Percentiles rank a stretch among this genome's conserved stretches.
Evolutionary conservation across 2,329 filamentous ascomycete species (phyloP).

Genomic region (Mollisia scopiformis): DNA sequence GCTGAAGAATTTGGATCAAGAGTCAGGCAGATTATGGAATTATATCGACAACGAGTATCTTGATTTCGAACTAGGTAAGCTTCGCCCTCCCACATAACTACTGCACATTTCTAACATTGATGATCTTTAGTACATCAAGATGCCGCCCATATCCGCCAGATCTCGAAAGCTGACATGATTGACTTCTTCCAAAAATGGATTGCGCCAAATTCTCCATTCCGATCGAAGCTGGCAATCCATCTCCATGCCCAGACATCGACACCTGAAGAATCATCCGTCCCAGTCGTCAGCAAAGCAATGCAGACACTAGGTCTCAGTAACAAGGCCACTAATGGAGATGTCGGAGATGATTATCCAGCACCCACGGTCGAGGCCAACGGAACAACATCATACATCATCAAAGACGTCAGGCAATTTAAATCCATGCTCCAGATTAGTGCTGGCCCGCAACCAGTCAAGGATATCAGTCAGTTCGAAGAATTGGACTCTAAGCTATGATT

Average conservation of each 20-base stretch:
- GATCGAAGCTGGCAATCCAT: conserved; percentile 86
- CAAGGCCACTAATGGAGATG: conserved; percentile 32
- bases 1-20: conserved; percentile 86
- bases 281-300: conserved; percentile 43
- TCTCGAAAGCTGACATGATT: conserved; percentile 80
- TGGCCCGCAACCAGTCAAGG: conserved; percentile 72
- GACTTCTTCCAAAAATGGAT: conserved; percentile 80
- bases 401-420: conserved; percentile 81
- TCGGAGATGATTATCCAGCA: conserved; percentile 35
- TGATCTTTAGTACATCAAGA: conserved; percentile 55
- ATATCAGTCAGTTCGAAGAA: conserved; percentile 85
- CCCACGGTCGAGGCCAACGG: conserved; percentile 43
- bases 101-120: not conserved
- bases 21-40: conserved; percentile 80
- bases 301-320: conserved; percentile 34
- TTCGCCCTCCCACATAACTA: not conserved
- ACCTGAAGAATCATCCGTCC: conserved; percentile 40
- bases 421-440: conserved; percentile 71
- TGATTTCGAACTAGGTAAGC: conserved; percentile 83
- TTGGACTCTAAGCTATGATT: conserved; percentile 71
- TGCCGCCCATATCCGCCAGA: conserved; percentile 69
- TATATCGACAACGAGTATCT: conserved; percentile 86
- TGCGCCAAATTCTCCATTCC: conserved; percentile 68
- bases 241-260: conserved; percentile 68
- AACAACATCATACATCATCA: conserved; percentile 65